Evolutionary conservation across 495 filamentous ascomycete species (phyloP).

Genomic region (Gamarada debralockiae): DNA sequence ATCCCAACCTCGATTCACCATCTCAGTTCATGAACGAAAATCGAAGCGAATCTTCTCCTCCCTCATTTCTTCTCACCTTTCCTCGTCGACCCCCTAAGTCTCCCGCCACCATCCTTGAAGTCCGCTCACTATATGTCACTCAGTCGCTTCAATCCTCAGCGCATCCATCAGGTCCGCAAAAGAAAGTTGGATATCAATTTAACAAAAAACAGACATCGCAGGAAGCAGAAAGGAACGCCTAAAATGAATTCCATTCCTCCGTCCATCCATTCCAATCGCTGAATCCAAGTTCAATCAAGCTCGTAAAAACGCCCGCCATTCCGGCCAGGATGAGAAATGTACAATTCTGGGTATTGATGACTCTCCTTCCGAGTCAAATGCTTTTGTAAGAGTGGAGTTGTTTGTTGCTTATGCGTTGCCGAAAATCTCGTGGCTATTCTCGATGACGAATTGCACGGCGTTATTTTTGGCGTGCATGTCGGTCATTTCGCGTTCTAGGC

Average conservation of each 20-base stretch:
- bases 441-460: slow-evolving; percentile 85
- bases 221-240: slow-evolving; percentile 12
- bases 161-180: neutral
- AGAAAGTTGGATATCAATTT: slow-evolving; percentile 25
- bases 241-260: slow-evolving; percentile 5
- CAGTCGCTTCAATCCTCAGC: no score
- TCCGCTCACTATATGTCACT: no score
- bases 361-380: neutral
- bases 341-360: slow-evolving; percentile 9
- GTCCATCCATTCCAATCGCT: slow-evolving; percentile 1
- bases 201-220: neutral
- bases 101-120: neutral
- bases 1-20: neutral
- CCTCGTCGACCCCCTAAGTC: neutral
- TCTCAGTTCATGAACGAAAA: slow-evolving; percentile 7
- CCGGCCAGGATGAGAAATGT: slow-evolving; percentile 9
- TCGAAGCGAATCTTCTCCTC: slow-evolving; percentile 2
- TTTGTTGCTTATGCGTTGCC: slow-evolving; percentile 15
- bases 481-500: slow-evolving; percentile 88
- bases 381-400: neutral
- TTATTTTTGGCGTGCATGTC: slow-evolving; percentile 91
- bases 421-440: slow-evolving; percentile 80
- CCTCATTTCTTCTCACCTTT: neutral
- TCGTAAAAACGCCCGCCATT: slow-evolving; percentile 17
- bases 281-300: slow-evolving; percentile 1